Evolutionary conservation across 2,329 filamentous ascomycete genomes (phyloP).

Genomic region (Rutstroemia sp.): DNA sequence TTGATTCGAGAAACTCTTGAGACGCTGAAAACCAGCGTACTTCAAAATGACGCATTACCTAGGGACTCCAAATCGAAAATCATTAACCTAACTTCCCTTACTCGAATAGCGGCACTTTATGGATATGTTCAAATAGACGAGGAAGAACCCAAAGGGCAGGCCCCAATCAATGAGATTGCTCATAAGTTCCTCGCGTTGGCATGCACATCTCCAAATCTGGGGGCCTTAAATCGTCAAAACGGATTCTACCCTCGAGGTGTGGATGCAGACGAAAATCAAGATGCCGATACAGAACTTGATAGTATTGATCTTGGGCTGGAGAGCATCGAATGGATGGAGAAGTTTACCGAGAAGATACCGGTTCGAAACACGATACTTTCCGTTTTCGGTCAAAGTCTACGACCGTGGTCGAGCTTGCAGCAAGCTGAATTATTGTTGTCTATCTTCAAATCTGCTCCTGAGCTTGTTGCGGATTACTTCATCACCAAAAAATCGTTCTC

Average conservation of each 20-base stretch:
- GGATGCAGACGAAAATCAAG: constrained; percentile 48
- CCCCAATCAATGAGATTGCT: constrained; percentile 57
- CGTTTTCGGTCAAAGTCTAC: constrained; percentile 69
- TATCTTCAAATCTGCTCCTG: constrained; percentile 75
- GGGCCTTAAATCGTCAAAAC: constrained; percentile 66
- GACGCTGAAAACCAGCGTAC: constrained; percentile 59
- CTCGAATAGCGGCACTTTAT: constrained; percentile 66
- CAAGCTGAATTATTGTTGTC: constrained; percentile 76
- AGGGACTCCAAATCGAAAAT: constrained; percentile 67
- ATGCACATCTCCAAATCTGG: constrained; percentile 67
- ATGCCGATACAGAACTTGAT: constrained; percentile 37
- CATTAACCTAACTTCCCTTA: constrained; percentile 67
- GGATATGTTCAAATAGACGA: constrained; percentile 46
- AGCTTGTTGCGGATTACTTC: constrained; percentile 85
- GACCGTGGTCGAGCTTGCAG: constrained; percentile 72
- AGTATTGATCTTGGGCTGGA: constrained; percentile 60
- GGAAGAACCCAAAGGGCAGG: constrained; percentile 33
- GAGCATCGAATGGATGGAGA: constrained; percentile 61
- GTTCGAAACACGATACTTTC: constrained; percentile 75
- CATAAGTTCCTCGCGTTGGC: constrained; percentile 69
- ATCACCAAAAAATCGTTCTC: constrained; percentile 70
- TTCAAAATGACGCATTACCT: constrained; percentile 68
- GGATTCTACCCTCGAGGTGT: constrained; percentile 77
- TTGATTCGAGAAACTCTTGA: constrained; percentile 69
- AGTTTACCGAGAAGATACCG: constrained; percentile 57